Evolutionary conservation across 2,329 filamentous ascomycete genomes (phyloP), one percentile per base, ranked within the genome.

Genomic region (Aulographum hederae): DNA sequence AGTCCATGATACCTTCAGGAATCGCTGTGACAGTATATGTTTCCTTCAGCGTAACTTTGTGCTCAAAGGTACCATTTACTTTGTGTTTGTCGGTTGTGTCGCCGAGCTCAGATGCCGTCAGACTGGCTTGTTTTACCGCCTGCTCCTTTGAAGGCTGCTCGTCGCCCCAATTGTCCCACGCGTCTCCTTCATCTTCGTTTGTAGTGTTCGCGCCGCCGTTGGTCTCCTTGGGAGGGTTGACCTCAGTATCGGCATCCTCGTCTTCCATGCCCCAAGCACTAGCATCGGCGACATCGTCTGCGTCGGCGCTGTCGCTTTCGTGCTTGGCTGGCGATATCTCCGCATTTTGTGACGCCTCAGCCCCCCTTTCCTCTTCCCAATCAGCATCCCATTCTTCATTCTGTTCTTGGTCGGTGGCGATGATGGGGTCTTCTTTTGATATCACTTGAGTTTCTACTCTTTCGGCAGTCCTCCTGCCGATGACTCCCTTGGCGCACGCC

Each of bases 111-210:
- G 12, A n/a, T 10, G 10, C 10, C 13, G 13, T 13, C 6, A 35
- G 35, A 29, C 45, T 41, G 32, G 36, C 41, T 20, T 30, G 19
- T 40, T 35, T n/a, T 38, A 34, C 13, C 31, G 34, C 30, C 13
- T 39, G 21, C 14, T 35, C 18, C 39, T 36, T 3, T n/a, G n/a
- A n/a, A n/a, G n/a, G n/a, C 43, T 48, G 44, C 2, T 78, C 78
- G 23, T 84, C 82, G 17, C 72, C 78, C 80, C 84, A 92, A 3
- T 78, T 82, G n/a, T n/a, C n/a, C 78, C 82, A 91, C 17, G 81
- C 79, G 37, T 81, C 79, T 11, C 50, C 52, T 25, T 58, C 56
- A 11, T 53, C 54, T 13, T 52, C 40, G 8, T 39, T 43, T 8
- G 42, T 39, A n/a, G n/a, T n/a, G n/a, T n/a, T n/a, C n/a, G n/a